Evolutionary conservation across 1,284 basidiomycete species (phyloP).

Genomic region (Amylostereum areolatum): DNA sequence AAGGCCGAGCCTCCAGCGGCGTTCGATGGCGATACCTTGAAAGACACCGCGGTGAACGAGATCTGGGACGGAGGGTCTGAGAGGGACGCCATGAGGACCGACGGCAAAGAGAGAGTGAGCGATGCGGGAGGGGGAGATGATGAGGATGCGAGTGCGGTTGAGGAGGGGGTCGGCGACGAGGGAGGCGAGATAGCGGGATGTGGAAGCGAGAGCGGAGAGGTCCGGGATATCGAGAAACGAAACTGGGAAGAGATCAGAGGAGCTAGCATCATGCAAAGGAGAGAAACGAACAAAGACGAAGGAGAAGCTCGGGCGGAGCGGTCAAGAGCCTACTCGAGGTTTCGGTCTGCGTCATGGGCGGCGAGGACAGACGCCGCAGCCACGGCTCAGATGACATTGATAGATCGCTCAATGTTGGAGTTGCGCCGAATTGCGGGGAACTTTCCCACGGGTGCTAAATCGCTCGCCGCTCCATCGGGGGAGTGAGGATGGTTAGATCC

Average conservation of each 20-base stretch:
- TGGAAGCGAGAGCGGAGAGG: conserved; percentile 43
- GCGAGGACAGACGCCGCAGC: too few relatives aligned
- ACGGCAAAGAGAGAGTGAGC: conserved; percentile 56
- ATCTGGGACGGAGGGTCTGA: conserved; percentile 60
- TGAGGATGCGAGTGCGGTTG: conserved; percentile 49
- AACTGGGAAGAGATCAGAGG: conserved; percentile 30
- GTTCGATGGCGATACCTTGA: conserved; percentile 57
- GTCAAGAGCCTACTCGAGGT: conserved; percentile 1
- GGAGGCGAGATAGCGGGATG: conserved; percentile 37
- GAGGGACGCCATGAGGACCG: conserved; percentile 42
- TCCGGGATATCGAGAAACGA: conserved; percentile 69
- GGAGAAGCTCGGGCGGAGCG: conserved; percentile 48
- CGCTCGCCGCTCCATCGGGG: too few relatives aligned
- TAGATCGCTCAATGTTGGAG: too few relatives aligned
- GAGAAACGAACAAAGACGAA: conserved; percentile 47
- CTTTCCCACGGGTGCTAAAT: too few relatives aligned
- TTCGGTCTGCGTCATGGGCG: too few relatives aligned
- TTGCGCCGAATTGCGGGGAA: too few relatives aligned
- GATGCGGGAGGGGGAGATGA: conserved; percentile 61
- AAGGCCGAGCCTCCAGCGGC: conserved; percentile 53
- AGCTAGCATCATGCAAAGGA: conserved; percentile 1
- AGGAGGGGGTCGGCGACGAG: conserved; percentile 56
- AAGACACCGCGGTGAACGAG: conserved; percentile 63
- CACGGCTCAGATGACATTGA: too few relatives aligned
- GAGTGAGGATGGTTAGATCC: too few relatives aligned